These are phyloP conservation scores for Cordyceps cateniannulata DNA, from an alignment of 2,329 filamentous ascomycete species.

Conservation along the genomic window DNA sequence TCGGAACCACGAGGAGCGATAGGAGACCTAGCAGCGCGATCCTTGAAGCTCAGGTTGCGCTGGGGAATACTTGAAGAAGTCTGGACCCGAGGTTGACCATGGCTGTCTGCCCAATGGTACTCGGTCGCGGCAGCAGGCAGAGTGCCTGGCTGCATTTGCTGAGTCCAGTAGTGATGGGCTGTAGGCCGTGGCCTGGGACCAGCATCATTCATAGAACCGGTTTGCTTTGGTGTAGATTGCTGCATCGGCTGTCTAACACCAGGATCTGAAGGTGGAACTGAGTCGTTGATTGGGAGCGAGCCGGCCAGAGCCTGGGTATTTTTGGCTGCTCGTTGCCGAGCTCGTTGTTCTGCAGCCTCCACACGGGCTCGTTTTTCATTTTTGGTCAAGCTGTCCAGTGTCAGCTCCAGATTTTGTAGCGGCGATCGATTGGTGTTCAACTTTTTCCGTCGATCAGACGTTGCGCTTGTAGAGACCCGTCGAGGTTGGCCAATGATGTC, in stretches of 20 bases:
- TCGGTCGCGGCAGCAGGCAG: background rate
- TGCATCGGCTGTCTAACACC: background rate
- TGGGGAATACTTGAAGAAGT: slow-evolving; percentile 35
- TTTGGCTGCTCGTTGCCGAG: slow-evolving; percentile 53
- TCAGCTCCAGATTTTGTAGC: slow-evolving; percentile 86
- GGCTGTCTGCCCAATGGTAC: background rate
- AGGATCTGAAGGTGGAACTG: background rate
- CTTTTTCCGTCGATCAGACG: slow-evolving; percentile 43
- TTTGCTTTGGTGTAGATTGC: background rate
- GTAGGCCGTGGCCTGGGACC: background rate
- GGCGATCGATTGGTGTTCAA: slow-evolving; percentile 82
- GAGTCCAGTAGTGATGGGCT: slow-evolving; percentile 1
- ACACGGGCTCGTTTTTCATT: slow-evolving; percentile 87
- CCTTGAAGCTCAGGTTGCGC: slow-evolving; percentile 55
- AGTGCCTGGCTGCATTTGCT: background rate
- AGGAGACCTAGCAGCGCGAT: slow-evolving; percentile 43
- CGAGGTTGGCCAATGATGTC: slow-evolving; percentile 25
- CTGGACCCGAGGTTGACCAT: slow-evolving; percentile 7
- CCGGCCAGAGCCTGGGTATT: slow-evolving; percentile 18
- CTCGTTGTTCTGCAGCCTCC: slow-evolving; percentile 70
- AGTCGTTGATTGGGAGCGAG: background rate
- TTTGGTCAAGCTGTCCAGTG: slow-evolving; percentile 87
- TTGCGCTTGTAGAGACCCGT: slow-evolving; percentile 32
- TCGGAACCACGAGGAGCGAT: background rate
- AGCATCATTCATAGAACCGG: background rate